Conservation (phyloP, 495 filamentous ascomycete species). For the Aspergillus egyptiacus region DNA sequence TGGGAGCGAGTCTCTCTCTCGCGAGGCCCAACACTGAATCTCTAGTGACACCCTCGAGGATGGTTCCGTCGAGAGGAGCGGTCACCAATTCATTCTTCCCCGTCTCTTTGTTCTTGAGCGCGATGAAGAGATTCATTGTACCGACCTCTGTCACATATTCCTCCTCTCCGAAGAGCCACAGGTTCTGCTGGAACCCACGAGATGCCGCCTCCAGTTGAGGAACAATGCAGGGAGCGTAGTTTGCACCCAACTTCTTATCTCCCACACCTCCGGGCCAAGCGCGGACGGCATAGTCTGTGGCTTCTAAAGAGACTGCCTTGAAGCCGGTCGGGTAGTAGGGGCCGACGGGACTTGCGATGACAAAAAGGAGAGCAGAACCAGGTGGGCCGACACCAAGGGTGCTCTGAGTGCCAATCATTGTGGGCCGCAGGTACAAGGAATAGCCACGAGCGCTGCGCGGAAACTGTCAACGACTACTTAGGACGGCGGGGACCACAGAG, state of each 20-base stretch:
- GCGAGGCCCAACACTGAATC: conserved; percentile 82
- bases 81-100: conserved; percentile 88
- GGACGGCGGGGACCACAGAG: neutral
- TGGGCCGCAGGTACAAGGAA: conserved; percentile 89
- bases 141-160: conserved; percentile 94
- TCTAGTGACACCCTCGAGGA: conserved; percentile 87
- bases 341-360: conserved; percentile 94
- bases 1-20: conserved; percentile 68
- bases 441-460: conserved; percentile 61
- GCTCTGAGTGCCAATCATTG: conserved; percentile 92
- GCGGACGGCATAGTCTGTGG: conserved; percentile 88
- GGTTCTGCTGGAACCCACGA: conserved; percentile 92
- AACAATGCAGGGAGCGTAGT: conserved; percentile 94
- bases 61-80: conserved; percentile 93
- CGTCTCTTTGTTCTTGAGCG: conserved; percentile 70
- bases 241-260: conserved; percentile 95
- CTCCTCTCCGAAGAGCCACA: conserved; percentile 94
- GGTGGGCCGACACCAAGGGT: conserved; percentile 89
- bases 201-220: conserved; percentile 86
- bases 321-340: conserved; percentile 98
- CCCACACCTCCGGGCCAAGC: conserved; percentile 97
- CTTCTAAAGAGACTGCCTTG: conserved; percentile 90
- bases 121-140: conserved; percentile 96
- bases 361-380: conserved; percentile 81
- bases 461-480: conserved; percentile 12